Evolutionary conservation across 2,329 filamentous ascomycete species (phyloP).

Genomic region (Pyricularia sp.): DNA sequence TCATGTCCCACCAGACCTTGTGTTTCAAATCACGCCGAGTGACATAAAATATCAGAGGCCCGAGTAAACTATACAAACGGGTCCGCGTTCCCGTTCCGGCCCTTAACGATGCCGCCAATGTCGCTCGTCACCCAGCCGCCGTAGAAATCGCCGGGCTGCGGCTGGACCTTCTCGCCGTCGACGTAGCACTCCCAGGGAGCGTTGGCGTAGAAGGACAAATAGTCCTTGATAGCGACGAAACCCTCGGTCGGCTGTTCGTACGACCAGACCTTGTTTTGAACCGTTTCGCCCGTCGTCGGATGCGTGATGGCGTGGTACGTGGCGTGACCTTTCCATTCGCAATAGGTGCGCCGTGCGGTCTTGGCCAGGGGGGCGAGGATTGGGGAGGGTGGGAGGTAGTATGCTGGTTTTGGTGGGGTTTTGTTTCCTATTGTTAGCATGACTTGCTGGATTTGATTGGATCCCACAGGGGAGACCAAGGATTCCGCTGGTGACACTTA

Average conservation of each 20-base stretch:
- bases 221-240: constrained; percentile 44
- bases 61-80: constrained; percentile 15
- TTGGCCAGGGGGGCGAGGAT: constrained; percentile 35
- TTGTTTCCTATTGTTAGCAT: neutral
- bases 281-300: constrained; percentile 23
- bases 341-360: constrained; percentile 36
- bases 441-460: neutral
- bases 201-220: constrained; percentile 46
- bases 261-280: constrained; percentile 47
- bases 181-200: constrained; percentile 54
- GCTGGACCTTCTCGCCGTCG: constrained; percentile 48
- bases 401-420: constrained; percentile 27
- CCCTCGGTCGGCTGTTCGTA: constrained; percentile 43
- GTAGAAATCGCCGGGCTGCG: constrained; percentile 54
- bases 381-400: constrained; percentile 46
- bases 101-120: constrained; percentile 42
- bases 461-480: neutral
- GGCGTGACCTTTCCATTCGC: constrained; percentile 53
- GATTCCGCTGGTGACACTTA: constrained; percentile 18
- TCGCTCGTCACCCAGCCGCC: constrained; percentile 56
- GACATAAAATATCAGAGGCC: neutral
- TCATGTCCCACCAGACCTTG: neutral
- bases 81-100: constrained; percentile 28
- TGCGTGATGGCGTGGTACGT: constrained; percentile 45
- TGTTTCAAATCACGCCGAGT: neutral